phyloP scores from a whole-genome alignment of 306 rosid genomes.

The Castanea sativa region DNA sequence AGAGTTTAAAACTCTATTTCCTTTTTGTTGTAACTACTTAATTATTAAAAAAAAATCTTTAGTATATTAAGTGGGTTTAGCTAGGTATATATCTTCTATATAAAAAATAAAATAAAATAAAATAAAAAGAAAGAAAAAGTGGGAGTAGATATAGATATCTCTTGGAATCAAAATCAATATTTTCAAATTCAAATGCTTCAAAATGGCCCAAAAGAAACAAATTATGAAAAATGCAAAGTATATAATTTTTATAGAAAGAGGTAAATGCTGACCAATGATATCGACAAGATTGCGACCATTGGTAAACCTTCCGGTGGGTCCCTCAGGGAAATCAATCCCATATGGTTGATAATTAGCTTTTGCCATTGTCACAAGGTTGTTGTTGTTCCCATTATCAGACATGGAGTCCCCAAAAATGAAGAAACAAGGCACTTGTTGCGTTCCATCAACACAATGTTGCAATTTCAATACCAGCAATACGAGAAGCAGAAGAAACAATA shows the following conservation, averaged over 20 bases:
- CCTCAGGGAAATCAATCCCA: slow-evolving; percentile 23
- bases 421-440: slow-evolving; percentile 18
- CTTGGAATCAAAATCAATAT: too few species aligned
- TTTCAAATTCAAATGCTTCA: too few species aligned
- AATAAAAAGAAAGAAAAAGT: too few species aligned
- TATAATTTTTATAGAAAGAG: background rate
- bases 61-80: too few species aligned
- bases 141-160: too few species aligned
- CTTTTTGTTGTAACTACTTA: too few species aligned
- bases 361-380: background rate
- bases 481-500: background rate
- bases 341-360: slow-evolving; percentile 24
- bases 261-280: background rate
- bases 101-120: too few species aligned
- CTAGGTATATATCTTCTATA: too few species aligned
- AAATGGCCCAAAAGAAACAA: background rate
- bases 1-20: too few species aligned
- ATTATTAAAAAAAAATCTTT: too few species aligned
- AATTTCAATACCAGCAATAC: background rate
- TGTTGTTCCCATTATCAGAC: slow-evolving; percentile 27
- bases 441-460: background rate
- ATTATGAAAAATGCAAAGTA: background rate
- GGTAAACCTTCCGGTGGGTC: slow-evolving; percentile 6
- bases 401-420: slow-evolving; percentile 29
- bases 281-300: background rate